A percentile compares a stretch with the other conserved stretches of the same genome.
These are phyloP conservation scores for Paracoccidioides brasiliensis DNA, from an alignment of 2,329 filamentous ascomycete species.

Conservation along the genomic window DNA sequence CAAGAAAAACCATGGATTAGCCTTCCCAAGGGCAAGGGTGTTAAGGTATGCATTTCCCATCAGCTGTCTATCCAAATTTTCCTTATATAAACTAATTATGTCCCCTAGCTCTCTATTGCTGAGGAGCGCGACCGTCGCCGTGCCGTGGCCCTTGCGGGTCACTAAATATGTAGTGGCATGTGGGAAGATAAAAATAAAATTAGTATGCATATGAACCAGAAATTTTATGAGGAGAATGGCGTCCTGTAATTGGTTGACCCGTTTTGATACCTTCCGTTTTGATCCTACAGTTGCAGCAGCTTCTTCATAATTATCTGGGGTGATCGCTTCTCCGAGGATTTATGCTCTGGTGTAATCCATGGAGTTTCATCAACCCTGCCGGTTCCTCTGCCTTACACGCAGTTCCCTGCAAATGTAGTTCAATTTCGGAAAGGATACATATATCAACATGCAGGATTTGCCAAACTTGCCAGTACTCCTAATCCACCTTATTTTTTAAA, in stretches of 20 bases:
- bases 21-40: slow-evolving; percentile 99
- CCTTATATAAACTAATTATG: slow-evolving; percentile 13
- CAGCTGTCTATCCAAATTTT: neutral
- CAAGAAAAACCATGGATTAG: slow-evolving; percentile 98
- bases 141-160: slow-evolving; percentile 47
- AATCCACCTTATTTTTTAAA: neutral
- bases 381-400: neutral
- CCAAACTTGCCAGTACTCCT: neutral
- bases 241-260: slow-evolving; percentile 15
- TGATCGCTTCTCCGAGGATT: neutral
- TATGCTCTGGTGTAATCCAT: neutral
- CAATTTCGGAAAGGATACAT: neutral
- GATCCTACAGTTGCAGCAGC: neutral
- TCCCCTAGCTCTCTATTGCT: slow-evolving; percentile 68
- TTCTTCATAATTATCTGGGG: neutral
- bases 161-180: slow-evolving; percentile 25
- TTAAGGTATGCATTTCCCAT: slow-evolving; percentile 49
- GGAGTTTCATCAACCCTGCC: neutral
- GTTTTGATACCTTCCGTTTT: slow-evolving; percentile 1
- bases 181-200: slow-evolving; percentile 5
- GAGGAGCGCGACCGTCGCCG: slow-evolving; percentile 98
- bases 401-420: neutral
- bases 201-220: slow-evolving; percentile 13
- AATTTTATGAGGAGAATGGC: slow-evolving; percentile 22
- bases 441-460: neutral